A percentile compares a stretch with the other conserved stretches of the same genome.
phyloP scores from a whole-genome alignment of 2,329 filamentous ascomycete genomes.

The Hansfordia pulvinata region DNA sequence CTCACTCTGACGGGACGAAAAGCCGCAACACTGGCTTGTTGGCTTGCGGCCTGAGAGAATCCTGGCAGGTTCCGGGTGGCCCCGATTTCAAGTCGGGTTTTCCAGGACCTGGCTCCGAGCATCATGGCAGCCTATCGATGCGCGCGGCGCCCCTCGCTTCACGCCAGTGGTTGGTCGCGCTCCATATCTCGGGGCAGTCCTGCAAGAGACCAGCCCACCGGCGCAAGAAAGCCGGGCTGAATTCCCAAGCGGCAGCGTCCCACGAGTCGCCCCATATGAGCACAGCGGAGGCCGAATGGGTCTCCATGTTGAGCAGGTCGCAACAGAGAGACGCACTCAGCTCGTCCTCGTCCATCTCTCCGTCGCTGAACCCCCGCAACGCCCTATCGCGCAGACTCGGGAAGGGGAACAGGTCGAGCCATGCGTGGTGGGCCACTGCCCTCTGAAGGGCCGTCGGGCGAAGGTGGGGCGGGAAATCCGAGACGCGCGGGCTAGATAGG shows the following conservation, averaged over 20 bases:
- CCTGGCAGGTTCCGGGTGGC: too few species aligned
- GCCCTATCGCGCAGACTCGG: conserved; percentile 16
- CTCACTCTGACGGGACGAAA: too few species aligned
- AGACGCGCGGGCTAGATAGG: conserved; percentile 3
- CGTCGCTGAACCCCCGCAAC: conserved; percentile 6
- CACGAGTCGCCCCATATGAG: conserved; percentile 35
- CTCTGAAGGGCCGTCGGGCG: conserved; percentile 15
- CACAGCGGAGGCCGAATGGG: conserved; percentile 16
- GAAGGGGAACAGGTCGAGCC: conserved; percentile 18
- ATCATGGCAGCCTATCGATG: too few species aligned
- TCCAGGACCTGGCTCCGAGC: too few species aligned
- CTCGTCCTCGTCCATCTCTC: conserved; percentile 17
- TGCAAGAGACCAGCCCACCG: conserved; percentile 28
- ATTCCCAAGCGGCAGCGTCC: conserved; percentile 30
- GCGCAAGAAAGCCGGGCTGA: conserved; percentile 25
- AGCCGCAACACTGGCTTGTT: too few species aligned
- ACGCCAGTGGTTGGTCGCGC: conserved; percentile 22
- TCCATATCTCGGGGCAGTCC: conserved; percentile 22
- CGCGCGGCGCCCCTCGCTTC: conserved; percentile 1
- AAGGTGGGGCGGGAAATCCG: conserved; percentile 6
- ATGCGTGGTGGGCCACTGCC: conserved; percentile 15
- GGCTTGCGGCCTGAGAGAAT: too few species aligned
- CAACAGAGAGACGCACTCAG: too few species aligned
- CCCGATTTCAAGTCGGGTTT: too few species aligned
- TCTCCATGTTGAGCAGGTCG: conserved; percentile 17